These are phyloP conservation scores for Lactarius hengduanensis DNA, from an alignment of 768 basidiomycete species.

Conservation along the genomic window DNA sequence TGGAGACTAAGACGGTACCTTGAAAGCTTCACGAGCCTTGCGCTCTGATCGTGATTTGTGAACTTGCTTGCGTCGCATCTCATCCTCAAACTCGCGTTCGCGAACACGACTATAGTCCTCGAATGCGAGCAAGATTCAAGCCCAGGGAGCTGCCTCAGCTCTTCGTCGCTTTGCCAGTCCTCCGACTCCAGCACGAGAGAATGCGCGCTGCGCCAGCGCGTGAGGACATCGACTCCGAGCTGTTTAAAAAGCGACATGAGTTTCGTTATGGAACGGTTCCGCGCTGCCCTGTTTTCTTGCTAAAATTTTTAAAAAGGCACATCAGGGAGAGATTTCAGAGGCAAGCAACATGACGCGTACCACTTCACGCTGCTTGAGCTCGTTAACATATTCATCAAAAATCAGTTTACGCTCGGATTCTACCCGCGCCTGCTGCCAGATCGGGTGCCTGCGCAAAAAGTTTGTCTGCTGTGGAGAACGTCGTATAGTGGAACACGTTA, in stretches of 20 bases:
- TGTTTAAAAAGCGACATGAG: conserved; percentile 83
- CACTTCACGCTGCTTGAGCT: conserved; percentile 86
- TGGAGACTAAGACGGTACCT: conserved; percentile 43
- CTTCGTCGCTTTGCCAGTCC: conserved; percentile 73
- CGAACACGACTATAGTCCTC: conserved; percentile 91
- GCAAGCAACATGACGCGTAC: conserved; percentile 45
- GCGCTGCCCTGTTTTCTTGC: conserved; percentile 77
- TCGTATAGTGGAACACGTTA: conserved; percentile 88
- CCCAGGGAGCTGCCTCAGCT: conserved; percentile 80
- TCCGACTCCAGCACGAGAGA: conserved; percentile 71
- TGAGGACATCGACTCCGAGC: conserved; percentile 88
- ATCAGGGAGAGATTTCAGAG: conserved; percentile 10
- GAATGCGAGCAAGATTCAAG: conserved; percentile 91
- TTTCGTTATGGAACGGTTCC: conserved; percentile 77
- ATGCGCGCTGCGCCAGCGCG: conserved; percentile 87
- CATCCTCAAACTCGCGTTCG: conserved; percentile 89
- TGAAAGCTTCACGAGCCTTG: conserved; percentile 90
- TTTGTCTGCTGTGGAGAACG: conserved; percentile 84
- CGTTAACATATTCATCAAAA: conserved; percentile 88
- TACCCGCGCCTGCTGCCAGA: conserved; percentile 85
- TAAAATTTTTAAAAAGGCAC: conserved; percentile 38
- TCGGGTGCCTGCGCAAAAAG: conserved; percentile 83
- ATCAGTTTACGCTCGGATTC: conserved; percentile 84
- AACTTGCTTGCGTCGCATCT: conserved; percentile 73
- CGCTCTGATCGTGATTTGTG: conserved; percentile 83